Percentiles rank a stretch among this genome's conserved stretches.
phyloP scores from a whole-genome alignment of 306 rosid genomes.

The Prunus salicina region DNA sequence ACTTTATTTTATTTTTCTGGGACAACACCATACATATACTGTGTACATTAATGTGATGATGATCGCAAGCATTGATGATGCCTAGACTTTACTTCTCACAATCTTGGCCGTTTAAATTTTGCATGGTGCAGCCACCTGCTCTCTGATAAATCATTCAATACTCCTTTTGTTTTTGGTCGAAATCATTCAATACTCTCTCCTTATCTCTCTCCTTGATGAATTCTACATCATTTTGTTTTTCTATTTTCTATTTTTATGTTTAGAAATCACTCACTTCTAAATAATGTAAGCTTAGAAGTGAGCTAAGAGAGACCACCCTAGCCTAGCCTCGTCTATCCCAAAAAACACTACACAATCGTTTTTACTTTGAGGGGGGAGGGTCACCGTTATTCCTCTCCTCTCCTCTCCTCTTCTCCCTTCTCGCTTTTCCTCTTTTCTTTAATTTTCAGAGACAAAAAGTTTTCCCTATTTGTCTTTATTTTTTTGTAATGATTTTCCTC shows the following conservation, averaged over 20 bases:
- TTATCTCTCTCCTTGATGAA: neutral
- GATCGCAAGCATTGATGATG: neutral
- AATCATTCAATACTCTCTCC: neutral
- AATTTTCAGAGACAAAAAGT: too few relatives aligned
- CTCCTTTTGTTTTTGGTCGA: neutral
- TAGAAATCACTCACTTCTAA: neutral
- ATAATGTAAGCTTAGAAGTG: neutral
- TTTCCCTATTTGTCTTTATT: too few relatives aligned
- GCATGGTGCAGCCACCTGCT: neutral
- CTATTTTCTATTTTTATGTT: neutral
- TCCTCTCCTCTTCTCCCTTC: too few relatives aligned
- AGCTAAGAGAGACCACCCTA: too few relatives aligned
- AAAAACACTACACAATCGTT: too few relatives aligned
- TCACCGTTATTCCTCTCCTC: too few relatives aligned
- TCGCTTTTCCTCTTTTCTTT: too few relatives aligned
- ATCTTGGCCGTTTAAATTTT: constrained; percentile 2
- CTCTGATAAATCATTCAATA: neutral
- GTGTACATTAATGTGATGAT: neutral
- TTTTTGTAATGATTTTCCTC: too few relatives aligned
- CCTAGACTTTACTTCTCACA: neutral
- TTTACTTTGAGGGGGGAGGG: too few relatives aligned
- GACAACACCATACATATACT: neutral
- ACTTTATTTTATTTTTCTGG: neutral
- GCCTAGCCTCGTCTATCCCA: too few relatives aligned
- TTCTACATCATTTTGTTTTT: neutral